A percentile compares a stretch with the other conserved stretches of the same genome.
phyloP scores from a whole-genome alignment of 2,329 filamentous ascomycete genomes.

The Mycosphaerelloides madeirae region DNA sequence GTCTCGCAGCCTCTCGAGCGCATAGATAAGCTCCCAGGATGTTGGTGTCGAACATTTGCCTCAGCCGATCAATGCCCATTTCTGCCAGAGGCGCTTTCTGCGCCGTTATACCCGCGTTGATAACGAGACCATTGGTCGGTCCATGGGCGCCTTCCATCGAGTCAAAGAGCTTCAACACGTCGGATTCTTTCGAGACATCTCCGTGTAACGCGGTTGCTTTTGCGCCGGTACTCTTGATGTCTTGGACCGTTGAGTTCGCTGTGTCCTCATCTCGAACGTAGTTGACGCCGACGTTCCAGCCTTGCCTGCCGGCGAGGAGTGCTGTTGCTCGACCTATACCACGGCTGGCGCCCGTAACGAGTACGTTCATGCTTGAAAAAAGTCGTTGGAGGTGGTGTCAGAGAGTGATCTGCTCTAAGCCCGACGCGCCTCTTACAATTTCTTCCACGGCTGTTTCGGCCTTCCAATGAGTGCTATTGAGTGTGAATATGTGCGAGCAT shows the following conservation, averaged over 20 bases:
- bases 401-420: too few relatives aligned
- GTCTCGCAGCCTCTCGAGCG: slow-evolving; percentile 25
- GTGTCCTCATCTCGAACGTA: slow-evolving; percentile 19
- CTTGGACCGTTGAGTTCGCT: slow-evolving; percentile 17
- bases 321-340: slow-evolving; percentile 26
- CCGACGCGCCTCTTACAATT: too few relatives aligned
- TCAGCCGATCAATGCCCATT: slow-evolving; percentile 20
- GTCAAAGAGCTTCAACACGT: slow-evolving; percentile 23
- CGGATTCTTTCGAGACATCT: slow-evolving; percentile 21
- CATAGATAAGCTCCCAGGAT: slow-evolving; percentile 27
- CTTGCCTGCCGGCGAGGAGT: slow-evolving; percentile 19
- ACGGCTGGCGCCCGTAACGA: slow-evolving; percentile 24
- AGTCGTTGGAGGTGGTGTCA: too few relatives aligned
- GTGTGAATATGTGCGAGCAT: too few relatives aligned
- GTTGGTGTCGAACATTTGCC: slow-evolving; percentile 24
- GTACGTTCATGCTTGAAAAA: too few relatives aligned
- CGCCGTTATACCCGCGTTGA: slow-evolving; percentile 29
- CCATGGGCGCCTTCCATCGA: slow-evolving; percentile 20
- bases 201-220: slow-evolving; percentile 16
- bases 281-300: slow-evolving; percentile 28
- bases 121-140: slow-evolving; percentile 22
- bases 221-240: slow-evolving; percentile 20
- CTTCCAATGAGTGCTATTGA: too few relatives aligned
- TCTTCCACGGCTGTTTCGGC: too few relatives aligned
- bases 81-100: slow-evolving; percentile 20